Evolutionary conservation across 2,329 filamentous ascomycete genomes (phyloP), one percentile per base, ranked within the genome.

Genomic region (Colletotrichum zoysiae): DNA sequence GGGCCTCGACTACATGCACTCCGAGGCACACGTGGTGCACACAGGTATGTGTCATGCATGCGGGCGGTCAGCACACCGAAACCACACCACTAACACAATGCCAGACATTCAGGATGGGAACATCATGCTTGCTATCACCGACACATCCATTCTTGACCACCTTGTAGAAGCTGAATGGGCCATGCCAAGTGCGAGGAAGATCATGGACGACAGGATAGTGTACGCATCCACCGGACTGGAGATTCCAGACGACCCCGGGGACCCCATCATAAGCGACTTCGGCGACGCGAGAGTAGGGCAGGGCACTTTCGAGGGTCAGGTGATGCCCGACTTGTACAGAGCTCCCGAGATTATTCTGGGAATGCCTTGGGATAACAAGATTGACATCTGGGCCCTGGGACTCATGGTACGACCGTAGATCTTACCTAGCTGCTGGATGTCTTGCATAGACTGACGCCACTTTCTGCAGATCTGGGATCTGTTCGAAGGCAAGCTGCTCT

Each of bases 311-410:
- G 67, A 77, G 6, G 78, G 77, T 7, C 75, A 79, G 64, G 76
- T 80, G 30, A 80, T 81, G 78, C 80, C 79, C 2, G 75, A 74
- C 35, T 64, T 80, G 16, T 81, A 82, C 67, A 73, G 80, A 44
- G 79, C 79, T 5, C 80, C 79, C 18, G 80, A 82, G 67, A 75
- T 81, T 2, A 78, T 81, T 20, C 42, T 81, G 14, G 77, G 76
- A 20, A 78, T 81, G 73, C 74, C 79, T 35, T 81, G 80, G 80
- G 74, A 75, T 20, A 77, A 76, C 35, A 79, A 78, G 71, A 75
- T 82, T 40, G 80, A 81, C 59, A 77, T 82, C 1, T 82, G 80
- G 80, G 70, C 70, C 0, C 11, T 72, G 8, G 70, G 70, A 5
- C 40, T 72, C 7, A 30, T 72, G 48, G 70, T 72, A 42, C 26